Conservation (phyloP, 768 basidiomycete species). For the Rhodotorula toruloides region DNA sequence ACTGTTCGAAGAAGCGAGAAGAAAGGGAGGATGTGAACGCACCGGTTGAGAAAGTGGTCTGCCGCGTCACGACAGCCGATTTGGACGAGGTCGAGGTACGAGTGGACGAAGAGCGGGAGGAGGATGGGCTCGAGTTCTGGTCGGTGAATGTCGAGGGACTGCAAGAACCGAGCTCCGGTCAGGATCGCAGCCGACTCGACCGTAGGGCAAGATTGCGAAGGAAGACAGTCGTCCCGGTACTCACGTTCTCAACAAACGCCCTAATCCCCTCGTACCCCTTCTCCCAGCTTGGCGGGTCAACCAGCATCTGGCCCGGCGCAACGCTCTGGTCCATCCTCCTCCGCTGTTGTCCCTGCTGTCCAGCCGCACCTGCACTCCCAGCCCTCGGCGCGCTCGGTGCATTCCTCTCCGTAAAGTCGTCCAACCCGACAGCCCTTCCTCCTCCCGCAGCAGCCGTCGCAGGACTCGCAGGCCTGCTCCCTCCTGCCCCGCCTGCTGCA, state of each 20-base stretch:
- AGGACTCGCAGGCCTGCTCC: not conserved
- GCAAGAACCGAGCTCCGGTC: not conserved
- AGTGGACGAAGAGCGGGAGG: slow-evolving; percentile 95
- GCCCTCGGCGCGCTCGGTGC: slow-evolving; percentile 20
- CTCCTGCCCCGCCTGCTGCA: no score
- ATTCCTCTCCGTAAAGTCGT: slow-evolving; percentile 38
- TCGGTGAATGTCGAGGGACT: slow-evolving; percentile 52
- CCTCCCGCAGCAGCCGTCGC: not conserved
- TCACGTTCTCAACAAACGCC: slow-evolving; percentile 34
- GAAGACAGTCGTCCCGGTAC: not conserved
- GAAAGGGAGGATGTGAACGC: slow-evolving; percentile 12
- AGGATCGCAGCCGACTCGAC: no score
- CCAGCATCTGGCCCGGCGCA: slow-evolving; percentile 32
- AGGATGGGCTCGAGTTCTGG: slow-evolving; percentile 89
- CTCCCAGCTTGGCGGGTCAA: slow-evolving; percentile 37
- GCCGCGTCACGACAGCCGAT: slow-evolving; percentile 79
- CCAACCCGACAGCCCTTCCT: slow-evolving; percentile 27
- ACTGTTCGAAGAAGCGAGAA: not conserved
- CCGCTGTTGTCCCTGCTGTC: not conserved
- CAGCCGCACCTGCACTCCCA: not conserved
- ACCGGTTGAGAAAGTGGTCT: slow-evolving; percentile 47
- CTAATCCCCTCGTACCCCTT: slow-evolving; percentile 36
- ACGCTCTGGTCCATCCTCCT: slow-evolving; percentile 32
- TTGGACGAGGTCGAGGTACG: slow-evolving; percentile 89
- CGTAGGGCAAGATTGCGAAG: not conserved